Conservation (phyloP, 352 stramenopile genomes). For the Phytophthora tubulina region DNA sequence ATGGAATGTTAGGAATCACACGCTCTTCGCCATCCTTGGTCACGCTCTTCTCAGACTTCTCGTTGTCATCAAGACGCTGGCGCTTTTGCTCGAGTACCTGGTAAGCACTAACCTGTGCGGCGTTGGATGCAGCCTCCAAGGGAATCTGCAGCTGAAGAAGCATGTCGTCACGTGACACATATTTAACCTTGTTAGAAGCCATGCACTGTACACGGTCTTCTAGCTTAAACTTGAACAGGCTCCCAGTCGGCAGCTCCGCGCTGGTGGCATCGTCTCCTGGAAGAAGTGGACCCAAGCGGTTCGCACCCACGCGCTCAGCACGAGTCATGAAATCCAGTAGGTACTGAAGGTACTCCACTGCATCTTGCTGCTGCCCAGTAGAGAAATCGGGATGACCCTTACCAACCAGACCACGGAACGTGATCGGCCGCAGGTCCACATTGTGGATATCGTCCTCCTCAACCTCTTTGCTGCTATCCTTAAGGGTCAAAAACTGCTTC, state of each 20-base stretch:
- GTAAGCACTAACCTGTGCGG: constrained; percentile 85
- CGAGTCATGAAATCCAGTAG: constrained; percentile 94
- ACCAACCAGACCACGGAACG: constrained; percentile 96
- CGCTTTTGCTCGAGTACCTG: constrained; percentile 88
- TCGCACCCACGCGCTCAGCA: constrained; percentile 72
- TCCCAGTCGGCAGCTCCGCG: constrained; percentile 69
- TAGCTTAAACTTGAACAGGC: constrained; percentile 95
- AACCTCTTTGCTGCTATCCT: constrained; percentile 35
- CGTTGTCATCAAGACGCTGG: constrained; percentile 82
- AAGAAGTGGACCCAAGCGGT: constrained; percentile 64
- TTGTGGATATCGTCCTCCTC: constrained; percentile 55
- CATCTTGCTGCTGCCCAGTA: constrained; percentile 98
- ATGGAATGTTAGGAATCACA: constrained; percentile 92
- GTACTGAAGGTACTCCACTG: constrained; percentile 97
- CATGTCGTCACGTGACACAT: constrained; percentile 83
- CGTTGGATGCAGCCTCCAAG: constrained; percentile 88
- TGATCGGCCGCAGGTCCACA: constrained; percentile 74
- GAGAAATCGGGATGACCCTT: constrained; percentile 97
- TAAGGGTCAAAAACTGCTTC: constrained; percentile 46
- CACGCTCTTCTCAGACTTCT: constrained; percentile 31
- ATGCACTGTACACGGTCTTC: constrained; percentile 88
- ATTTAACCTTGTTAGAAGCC: constrained; percentile 87
- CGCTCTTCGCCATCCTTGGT: constrained; percentile 66
- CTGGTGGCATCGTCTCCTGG: constrained; percentile 38
- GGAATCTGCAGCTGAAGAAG: constrained; percentile 91